phyloP scores from a whole-genome alignment of 2,329 filamentous ascomycete genomes.

The Polychaeton citri region DNA sequence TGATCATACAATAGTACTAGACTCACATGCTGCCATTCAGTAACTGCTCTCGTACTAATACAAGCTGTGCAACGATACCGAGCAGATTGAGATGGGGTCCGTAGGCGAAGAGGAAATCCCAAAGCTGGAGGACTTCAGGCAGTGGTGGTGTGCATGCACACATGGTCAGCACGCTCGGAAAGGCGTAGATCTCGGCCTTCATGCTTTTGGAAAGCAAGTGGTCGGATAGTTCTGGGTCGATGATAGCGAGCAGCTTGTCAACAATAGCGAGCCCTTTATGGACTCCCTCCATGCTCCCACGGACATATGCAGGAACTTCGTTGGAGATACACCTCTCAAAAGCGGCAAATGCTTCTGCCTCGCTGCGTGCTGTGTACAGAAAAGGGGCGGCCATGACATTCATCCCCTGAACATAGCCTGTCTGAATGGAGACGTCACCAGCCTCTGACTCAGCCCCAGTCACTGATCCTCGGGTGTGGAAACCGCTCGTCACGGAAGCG shows the following conservation, averaged over 20 bases:
- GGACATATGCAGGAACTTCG: constrained; percentile 86
- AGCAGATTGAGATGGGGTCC: constrained; percentile 89
- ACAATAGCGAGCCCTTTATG: constrained; percentile 84
- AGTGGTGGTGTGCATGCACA: constrained; percentile 92
- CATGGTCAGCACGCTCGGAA: constrained; percentile 84
- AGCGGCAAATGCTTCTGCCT: constrained; percentile 85
- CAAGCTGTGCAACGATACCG: constrained; percentile 89
- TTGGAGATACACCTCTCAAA: constrained; percentile 78
- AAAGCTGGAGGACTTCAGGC: constrained; percentile 81
- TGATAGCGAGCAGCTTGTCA: constrained; percentile 80
- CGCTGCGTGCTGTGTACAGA: constrained; percentile 83
- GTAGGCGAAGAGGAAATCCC: constrained; percentile 96
- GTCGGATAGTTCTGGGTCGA: constrained; percentile 73
- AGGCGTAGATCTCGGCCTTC: constrained; percentile 89
- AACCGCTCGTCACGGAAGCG: constrained; percentile 36
- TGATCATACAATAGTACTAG: background rate
- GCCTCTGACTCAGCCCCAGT: constrained; percentile 34
- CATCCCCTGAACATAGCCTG: constrained; percentile 96
- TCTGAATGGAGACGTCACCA: constrained; percentile 22
- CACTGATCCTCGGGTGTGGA: background rate
- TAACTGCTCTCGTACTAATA: constrained; percentile 74
- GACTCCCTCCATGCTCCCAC: constrained; percentile 93
- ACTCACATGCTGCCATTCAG: constrained; percentile 68
- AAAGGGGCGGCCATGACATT: constrained; percentile 95
- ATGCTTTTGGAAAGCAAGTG: constrained; percentile 79